Percentiles rank a stretch among this genome's conserved stretches.
Conservation (phyloP, 1,139 yeast species). For the Candida freyschussii region DNA sequence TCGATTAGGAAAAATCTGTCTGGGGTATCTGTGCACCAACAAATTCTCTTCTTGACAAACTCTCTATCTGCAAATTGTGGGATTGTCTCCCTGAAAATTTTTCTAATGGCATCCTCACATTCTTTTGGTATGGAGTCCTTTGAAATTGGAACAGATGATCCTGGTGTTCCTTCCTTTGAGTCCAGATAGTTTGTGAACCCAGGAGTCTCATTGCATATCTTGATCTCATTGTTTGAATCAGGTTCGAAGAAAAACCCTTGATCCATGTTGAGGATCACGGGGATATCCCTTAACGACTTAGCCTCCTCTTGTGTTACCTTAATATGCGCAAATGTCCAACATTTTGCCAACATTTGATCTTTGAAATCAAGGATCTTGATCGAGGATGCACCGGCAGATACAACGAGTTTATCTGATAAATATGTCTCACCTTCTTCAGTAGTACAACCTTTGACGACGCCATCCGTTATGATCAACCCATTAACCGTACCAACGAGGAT, state of each 20-base stretch:
- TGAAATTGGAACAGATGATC: slow-evolving; percentile 24
- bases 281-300: slow-evolving; percentile 29
- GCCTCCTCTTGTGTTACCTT: slow-evolving; percentile 33
- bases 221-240: slow-evolving; percentile 33
- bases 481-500: slow-evolving; percentile 30
- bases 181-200: slow-evolving; percentile 26
- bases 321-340: slow-evolving; percentile 39
- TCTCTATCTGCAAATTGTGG: slow-evolving; percentile 36
- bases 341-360: slow-evolving; percentile 34
- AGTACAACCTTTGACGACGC: slow-evolving; percentile 9
- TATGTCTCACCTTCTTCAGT: slow-evolving; percentile 20
- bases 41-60: slow-evolving; percentile 34
- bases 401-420: slow-evolving; percentile 29
- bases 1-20: slow-evolving; percentile 40
- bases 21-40: slow-evolving; percentile 45
- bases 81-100: slow-evolving; percentile 30
- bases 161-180: too few relatives aligned
- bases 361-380: slow-evolving; percentile 31
- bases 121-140: slow-evolving; percentile 28
- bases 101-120: slow-evolving; percentile 26
- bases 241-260: slow-evolving; percentile 44
- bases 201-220: slow-evolving; percentile 35
- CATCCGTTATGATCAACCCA: slow-evolving; percentile 5
- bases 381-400: slow-evolving; percentile 37
- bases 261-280: slow-evolving; percentile 35